Conservation (phyloP, 108 stramenopile genomes). For the Skeletonema menzelii region DNA sequence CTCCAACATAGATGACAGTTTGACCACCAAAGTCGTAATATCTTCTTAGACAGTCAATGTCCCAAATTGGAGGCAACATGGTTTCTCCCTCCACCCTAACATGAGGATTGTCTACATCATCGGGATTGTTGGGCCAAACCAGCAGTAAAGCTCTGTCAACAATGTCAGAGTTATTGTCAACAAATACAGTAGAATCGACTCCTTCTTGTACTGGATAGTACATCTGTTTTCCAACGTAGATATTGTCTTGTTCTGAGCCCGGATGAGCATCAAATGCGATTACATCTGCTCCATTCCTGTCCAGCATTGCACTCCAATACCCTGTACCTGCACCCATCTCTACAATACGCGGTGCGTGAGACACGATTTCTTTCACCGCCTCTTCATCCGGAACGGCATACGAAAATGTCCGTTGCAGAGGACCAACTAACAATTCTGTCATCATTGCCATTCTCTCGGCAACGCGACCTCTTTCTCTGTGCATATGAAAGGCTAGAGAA, state of each 20-base stretch:
- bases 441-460: slow-evolving; percentile 28
- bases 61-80: slow-evolving; percentile 42
- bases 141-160: slow-evolving; percentile 40
- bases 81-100: slow-evolving; percentile 5
- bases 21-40: slow-evolving; percentile 47
- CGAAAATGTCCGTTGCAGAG: slow-evolving; percentile 41
- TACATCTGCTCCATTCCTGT: slow-evolving; percentile 42
- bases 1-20: slow-evolving; percentile 56
- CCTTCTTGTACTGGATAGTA: slow-evolving; percentile 35
- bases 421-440: slow-evolving; percentile 35
- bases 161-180: slow-evolving; percentile 5
- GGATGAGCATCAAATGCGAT: slow-evolving; percentile 48
- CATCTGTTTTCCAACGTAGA: slow-evolving; percentile 34
- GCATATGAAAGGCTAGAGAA: slow-evolving; percentile 21
- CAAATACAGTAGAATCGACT: slow-evolving; percentile 38
- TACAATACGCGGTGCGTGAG: slow-evolving; percentile 32
- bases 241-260: slow-evolving; percentile 9
- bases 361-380: slow-evolving; percentile 24
- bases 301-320: slow-evolving; percentile 49
- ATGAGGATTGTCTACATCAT: slow-evolving; percentile 51
- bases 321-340: slow-evolving; percentile 67
- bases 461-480: slow-evolving; percentile 32
- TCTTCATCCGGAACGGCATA: slow-evolving; percentile 51
- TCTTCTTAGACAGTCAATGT: slow-evolving; percentile 40
- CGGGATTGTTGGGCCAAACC: slow-evolving; percentile 66